A percentile compares a stretch with the other conserved stretches of the same genome.
phyloP scores from a whole-genome alignment of 78 protist species.

The Salpingoeca rosetta region DNA sequence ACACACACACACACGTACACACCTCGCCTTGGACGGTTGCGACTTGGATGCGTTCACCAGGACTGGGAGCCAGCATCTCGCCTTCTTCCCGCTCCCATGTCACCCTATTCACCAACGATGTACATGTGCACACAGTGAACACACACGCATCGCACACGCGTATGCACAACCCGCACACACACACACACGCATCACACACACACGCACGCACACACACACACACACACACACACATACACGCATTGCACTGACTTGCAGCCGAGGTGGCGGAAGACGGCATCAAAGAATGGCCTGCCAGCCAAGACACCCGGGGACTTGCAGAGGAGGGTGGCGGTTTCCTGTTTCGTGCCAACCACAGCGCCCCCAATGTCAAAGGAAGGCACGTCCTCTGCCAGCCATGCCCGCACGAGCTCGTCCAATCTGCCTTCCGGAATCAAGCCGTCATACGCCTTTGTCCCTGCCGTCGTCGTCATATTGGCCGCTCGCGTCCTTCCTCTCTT shows the following conservation, averaged over 20 bases:
- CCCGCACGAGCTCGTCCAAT: too few relatives aligned
- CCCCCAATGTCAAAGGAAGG: constrained; percentile 90
- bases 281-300: constrained; percentile 71
- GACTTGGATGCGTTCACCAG: constrained; percentile 1
- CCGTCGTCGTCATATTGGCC: too few relatives aligned
- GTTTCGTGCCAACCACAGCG: constrained; percentile 54
- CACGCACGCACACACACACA: background rate
- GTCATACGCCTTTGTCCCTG: too few relatives aligned
- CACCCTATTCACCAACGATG: constrained; percentile 10
- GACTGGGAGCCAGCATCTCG: background rate
- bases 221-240: background rate
- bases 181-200: background rate
- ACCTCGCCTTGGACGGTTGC: too few relatives aligned
- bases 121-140: too few relatives aligned
- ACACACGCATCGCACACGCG: too few relatives aligned
- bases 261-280: constrained; percentile 52
- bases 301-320: constrained; percentile 54
- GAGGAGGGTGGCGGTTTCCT: constrained; percentile 10
- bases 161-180: too few relatives aligned
- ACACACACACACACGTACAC: too few relatives aligned
- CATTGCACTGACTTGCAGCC: constrained; percentile 29
- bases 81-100: constrained; percentile 64
- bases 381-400: constrained; percentile 56
- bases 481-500: too few relatives aligned
- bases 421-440: too few relatives aligned